These are phyloP conservation scores for Filobasidium floriforme DNA, from an alignment of 768 basidiomycete species.

Conservation along the genomic window DNA sequence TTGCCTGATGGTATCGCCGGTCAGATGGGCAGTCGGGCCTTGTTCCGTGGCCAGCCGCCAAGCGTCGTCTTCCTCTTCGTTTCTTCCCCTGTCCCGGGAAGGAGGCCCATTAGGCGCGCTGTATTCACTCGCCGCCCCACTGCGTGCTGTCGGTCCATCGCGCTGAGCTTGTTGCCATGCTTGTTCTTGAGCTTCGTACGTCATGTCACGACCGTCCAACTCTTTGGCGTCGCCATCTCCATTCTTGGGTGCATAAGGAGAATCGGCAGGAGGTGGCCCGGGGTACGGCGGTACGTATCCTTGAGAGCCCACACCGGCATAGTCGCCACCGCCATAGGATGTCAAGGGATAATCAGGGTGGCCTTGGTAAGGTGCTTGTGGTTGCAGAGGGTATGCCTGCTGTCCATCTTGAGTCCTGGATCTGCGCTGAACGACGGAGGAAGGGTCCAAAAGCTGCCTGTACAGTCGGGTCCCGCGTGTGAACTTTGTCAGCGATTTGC, in stretches of 20 bases:
- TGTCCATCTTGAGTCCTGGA: neutral
- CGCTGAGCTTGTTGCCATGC: conserved; percentile 27
- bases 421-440: conserved; percentile 42
- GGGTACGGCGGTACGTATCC: conserved; percentile 39
- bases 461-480: too few relatives aligned
- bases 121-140: conserved; percentile 15
- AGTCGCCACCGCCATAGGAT: neutral
- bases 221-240: conserved; percentile 3
- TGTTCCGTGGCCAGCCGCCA: neutral
- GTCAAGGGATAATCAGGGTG: neutral
- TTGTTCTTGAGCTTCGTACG: conserved; percentile 11
- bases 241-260: conserved; percentile 8
- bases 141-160: conserved; percentile 25
- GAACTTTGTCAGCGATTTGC: too few relatives aligned
- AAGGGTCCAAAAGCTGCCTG: conserved; percentile 65
- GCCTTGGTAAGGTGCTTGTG: neutral
- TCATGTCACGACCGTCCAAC: neutral
- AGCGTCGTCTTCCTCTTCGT: neutral
- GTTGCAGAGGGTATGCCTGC: neutral
- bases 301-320: neutral
- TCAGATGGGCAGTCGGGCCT: neutral
- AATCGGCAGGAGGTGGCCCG: conserved; percentile 31
- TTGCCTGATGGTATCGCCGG: neutral
- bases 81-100: neutral
- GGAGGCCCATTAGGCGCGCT: neutral